Conservation (phyloP, 495 filamentous ascomycete genomes). For the Neurospora cerealis region DNA sequence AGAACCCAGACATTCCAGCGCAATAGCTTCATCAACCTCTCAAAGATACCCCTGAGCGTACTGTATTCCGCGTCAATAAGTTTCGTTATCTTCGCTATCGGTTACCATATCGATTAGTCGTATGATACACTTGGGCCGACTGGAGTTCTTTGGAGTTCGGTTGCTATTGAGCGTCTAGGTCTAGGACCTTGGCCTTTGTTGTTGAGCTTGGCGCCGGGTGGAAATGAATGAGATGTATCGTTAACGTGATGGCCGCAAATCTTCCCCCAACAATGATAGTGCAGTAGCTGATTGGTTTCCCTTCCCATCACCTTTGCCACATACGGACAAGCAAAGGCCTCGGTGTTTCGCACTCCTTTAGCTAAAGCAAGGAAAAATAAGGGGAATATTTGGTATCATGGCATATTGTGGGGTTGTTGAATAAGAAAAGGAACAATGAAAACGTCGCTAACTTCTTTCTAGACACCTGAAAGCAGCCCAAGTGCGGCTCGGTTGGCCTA, state of each 20-base stretch:
- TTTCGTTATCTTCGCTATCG: background rate
- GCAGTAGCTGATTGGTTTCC: background rate
- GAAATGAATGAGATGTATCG: background rate
- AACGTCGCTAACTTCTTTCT: background rate
- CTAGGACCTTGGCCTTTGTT: background rate
- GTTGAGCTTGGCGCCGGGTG: background rate
- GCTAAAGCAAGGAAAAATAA: background rate
- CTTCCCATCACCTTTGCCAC: background rate
- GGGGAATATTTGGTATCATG: background rate
- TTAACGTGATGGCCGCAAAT: background rate
- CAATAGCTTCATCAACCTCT: background rate
- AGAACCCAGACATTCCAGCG: background rate
- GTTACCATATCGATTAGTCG: background rate
- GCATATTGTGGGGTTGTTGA: background rate
- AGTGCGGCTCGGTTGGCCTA: background rate
- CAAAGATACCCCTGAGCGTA: background rate
- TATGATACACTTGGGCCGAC: background rate
- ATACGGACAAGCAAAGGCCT: background rate
- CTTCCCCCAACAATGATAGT: background rate
- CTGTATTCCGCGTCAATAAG: background rate
- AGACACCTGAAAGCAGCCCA: background rate
- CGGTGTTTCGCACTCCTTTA: background rate
- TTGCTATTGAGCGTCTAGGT: background rate
- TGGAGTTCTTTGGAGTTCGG: too few species aligned
- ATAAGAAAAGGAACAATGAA: background rate